Conservation (phyloP, 2,329 filamentous ascomycete genomes). For the Cytospora chrysosperma region DNA sequence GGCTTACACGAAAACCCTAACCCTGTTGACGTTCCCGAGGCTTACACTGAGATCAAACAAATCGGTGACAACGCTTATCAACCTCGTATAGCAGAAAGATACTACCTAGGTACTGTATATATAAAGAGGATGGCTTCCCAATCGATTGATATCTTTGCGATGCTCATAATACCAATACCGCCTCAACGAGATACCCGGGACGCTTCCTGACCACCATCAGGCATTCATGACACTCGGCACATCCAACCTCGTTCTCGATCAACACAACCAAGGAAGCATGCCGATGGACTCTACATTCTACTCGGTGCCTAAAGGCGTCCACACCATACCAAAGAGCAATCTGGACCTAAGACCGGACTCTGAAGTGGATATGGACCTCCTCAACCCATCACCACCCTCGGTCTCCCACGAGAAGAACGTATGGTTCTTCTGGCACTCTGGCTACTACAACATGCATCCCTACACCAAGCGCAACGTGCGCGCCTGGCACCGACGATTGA, state of each 20-base stretch:
- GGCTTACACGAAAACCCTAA: background rate
- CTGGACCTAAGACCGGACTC: constrained; percentile 47
- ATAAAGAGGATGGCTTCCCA: background rate
- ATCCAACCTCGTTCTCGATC: background rate
- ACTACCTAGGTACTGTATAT: too few species aligned
- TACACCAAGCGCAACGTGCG: constrained; percentile 54
- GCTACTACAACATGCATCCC: constrained; percentile 47
- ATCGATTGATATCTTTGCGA: background rate
- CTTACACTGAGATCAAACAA: too few species aligned
- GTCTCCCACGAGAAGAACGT: constrained; percentile 48
- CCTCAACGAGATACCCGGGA: too few species aligned
- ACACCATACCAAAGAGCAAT: constrained; percentile 38
- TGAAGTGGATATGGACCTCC: constrained; percentile 44
- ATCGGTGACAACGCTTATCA: background rate
- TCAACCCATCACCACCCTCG: constrained; percentile 38
- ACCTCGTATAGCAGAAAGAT: background rate
- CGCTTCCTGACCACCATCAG: background rate
- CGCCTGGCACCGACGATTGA: constrained; percentile 53
- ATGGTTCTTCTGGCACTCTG: constrained; percentile 59
- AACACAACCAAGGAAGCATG: background rate
- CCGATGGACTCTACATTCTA: constrained; percentile 31
- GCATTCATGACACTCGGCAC: background rate
- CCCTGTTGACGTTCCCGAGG: background rate
- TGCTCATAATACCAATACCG: background rate
- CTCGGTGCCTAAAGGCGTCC: constrained; percentile 39